Conservation (phyloP, 2,329 filamentous ascomycete genomes). For the Thielaviopsis euricoi region DNA sequence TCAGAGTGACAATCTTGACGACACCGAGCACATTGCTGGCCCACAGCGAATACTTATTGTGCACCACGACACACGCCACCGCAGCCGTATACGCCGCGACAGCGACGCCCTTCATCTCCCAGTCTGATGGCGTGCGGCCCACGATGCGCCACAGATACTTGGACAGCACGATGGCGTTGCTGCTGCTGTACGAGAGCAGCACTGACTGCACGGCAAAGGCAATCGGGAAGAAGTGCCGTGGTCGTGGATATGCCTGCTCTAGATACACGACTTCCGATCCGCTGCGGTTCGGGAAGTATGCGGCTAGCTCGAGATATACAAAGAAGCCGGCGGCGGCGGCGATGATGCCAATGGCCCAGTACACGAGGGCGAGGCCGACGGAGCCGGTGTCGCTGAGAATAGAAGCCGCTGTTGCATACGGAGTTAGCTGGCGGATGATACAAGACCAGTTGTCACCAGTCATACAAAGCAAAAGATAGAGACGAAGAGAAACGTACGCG, state of each 20-base stretch:
- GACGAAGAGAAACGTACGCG: conserved; percentile 37
- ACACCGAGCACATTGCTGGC: conserved; percentile 38
- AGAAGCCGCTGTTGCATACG: conserved; percentile 28
- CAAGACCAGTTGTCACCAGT: background rate
- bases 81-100: conserved; percentile 46
- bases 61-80: conserved; percentile 32
- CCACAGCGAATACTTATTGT: conserved; percentile 40
- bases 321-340: conserved; percentile 37
- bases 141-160: conserved; percentile 45
- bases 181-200: conserved; percentile 46
- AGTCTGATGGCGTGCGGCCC: conserved; percentile 32
- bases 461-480: background rate
- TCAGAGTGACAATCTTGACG: conserved; percentile 42
- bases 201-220: conserved; percentile 48
- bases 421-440: no score
- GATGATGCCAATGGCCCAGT: conserved; percentile 46
- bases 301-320: conserved; percentile 46
- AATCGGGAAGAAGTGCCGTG: conserved; percentile 46
- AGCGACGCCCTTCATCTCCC: conserved; percentile 51
- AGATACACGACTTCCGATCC: conserved; percentile 52
- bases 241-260: conserved; percentile 49
- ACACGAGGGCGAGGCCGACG: conserved; percentile 44
- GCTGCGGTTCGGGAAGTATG: conserved; percentile 50
- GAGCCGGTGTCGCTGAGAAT: conserved; percentile 46
- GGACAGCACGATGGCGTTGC: conserved; percentile 47